These are phyloP conservation scores for Capniomyces stellatus DNA, from an alignment of 371 early-diverging fungal genomes.

Conservation along the genomic window DNA sequence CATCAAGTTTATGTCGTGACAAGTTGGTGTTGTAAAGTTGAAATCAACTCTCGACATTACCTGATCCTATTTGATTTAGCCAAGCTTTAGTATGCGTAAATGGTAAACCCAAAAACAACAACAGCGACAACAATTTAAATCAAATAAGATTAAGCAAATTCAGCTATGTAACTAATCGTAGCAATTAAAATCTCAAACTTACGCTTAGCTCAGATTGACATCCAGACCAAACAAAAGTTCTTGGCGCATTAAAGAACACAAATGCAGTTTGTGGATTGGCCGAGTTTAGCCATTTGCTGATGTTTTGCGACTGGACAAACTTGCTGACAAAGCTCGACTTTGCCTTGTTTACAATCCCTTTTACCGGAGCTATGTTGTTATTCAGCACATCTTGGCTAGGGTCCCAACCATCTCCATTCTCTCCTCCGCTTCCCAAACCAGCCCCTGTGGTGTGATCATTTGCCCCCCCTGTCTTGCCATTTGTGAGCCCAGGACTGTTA, in stretches of 20 bases:
- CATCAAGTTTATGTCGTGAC: conserved; percentile 67
- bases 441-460: conserved; percentile 14
- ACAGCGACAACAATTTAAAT: neutral
- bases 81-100: too few relatives aligned
- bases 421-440: conserved; percentile 4
- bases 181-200: neutral
- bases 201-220: conserved; percentile 40
- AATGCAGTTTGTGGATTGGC: conserved; percentile 50
- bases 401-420: neutral
- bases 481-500: neutral
- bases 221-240: conserved; percentile 62
- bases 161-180: too few relatives aligned
- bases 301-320: conserved; percentile 60
- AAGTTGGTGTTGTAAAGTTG: conserved; percentile 57
- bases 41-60: conserved; percentile 60
- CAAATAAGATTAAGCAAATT: neutral
- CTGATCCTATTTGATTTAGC: too few relatives aligned
- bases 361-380: neutral
- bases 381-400: neutral
- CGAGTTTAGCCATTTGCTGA: conserved; percentile 54
- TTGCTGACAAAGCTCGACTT: conserved; percentile 53
- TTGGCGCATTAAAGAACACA: conserved; percentile 66
- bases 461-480: neutral
- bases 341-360: conserved; percentile 20
- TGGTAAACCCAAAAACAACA: neutral